phyloP scores from a whole-genome alignment of 2,329 filamentous ascomycete species.

The Xylaria sp. region DNA sequence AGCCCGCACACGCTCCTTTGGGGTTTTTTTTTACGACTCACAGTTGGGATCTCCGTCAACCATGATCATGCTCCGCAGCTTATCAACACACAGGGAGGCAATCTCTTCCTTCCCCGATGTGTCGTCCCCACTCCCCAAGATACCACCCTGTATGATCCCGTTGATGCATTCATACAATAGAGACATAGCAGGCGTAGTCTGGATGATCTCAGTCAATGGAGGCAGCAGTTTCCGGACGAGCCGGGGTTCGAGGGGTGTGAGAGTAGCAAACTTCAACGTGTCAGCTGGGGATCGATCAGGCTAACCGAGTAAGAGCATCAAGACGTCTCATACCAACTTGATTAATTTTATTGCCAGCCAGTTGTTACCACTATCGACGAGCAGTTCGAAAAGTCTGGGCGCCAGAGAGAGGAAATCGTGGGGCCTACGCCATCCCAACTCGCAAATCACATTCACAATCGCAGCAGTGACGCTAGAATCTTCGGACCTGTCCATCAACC shows the following conservation, averaged over 20 bases:
- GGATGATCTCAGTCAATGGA: constrained; percentile 90
- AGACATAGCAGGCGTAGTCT: constrained; percentile 97
- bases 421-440: constrained; percentile 91
- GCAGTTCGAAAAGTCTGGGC: constrained; percentile 87
- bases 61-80: constrained; percentile 92
- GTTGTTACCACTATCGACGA: constrained; percentile 94
- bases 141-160: constrained; percentile 96
- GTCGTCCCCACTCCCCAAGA: constrained; percentile 83
- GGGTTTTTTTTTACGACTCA: constrained; percentile 58
- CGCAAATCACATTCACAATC: constrained; percentile 96
- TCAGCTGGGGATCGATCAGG: constrained; percentile 40
- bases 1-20: constrained; percentile 32
- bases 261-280: constrained; percentile 79
- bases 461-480: constrained; percentile 94
- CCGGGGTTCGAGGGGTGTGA: constrained; percentile 91
- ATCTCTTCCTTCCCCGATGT: constrained; percentile 88
- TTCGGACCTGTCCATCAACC: constrained; percentile 87
- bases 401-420: constrained; percentile 94
- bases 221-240: constrained; percentile 91
- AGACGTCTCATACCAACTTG: constrained; percentile 74
- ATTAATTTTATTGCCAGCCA: constrained; percentile 99
- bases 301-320: not conserved
- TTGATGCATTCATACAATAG: constrained; percentile 98
- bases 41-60: constrained; percentile 92
- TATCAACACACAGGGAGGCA: constrained; percentile 89